A percentile compares a stretch with the other conserved stretches of the same genome.
phyloP scores from a whole-genome alignment of 1,284 basidiomycete species.

The Phlebopus sp. region DNA sequence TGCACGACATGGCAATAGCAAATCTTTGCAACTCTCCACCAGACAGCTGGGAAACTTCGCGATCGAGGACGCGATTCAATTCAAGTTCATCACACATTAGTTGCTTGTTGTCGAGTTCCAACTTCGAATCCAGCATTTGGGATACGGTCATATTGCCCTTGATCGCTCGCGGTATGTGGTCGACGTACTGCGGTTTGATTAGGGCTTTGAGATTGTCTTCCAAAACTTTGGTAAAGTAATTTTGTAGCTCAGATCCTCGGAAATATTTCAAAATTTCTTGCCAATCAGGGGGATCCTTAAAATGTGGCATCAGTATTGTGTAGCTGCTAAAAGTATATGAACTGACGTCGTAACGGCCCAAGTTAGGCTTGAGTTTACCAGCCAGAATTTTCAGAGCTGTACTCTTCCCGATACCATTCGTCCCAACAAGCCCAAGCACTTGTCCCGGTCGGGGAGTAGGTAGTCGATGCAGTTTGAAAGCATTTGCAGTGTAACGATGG shows the following conservation, averaged over 20 bases:
- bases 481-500: conserved; percentile 95
- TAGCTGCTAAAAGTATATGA: conserved; percentile 2
- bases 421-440: conserved; percentile 93
- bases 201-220: conserved; percentile 97
- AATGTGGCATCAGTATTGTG: conserved; percentile 6
- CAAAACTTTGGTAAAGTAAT: conserved; percentile 98
- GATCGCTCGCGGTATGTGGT: conserved; percentile 94
- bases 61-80: conserved; percentile 78
- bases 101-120: conserved; percentile 83
- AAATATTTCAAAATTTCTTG: conserved; percentile 97
- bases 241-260: conserved; percentile 95
- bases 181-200: conserved; percentile 98
- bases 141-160: conserved; percentile 85
- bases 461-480: conserved; percentile 96
- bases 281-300: conserved; percentile 93
- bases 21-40: conserved; percentile 97
- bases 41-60: conserved; percentile 83
- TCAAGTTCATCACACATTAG: conserved; percentile 83
- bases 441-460: conserved; percentile 95
- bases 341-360: conserved; percentile 85
- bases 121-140: conserved; percentile 87
- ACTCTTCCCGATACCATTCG: conserved; percentile 98
- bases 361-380: conserved; percentile 92
- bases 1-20: conserved; percentile 91
- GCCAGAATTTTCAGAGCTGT: conserved; percentile 94